A percentile compares a stretch with the other conserved stretches of the same genome.
phyloP scores from a whole-genome alignment of 495 filamentous ascomycete genomes.

The Bryoglossum gracile region DNA sequence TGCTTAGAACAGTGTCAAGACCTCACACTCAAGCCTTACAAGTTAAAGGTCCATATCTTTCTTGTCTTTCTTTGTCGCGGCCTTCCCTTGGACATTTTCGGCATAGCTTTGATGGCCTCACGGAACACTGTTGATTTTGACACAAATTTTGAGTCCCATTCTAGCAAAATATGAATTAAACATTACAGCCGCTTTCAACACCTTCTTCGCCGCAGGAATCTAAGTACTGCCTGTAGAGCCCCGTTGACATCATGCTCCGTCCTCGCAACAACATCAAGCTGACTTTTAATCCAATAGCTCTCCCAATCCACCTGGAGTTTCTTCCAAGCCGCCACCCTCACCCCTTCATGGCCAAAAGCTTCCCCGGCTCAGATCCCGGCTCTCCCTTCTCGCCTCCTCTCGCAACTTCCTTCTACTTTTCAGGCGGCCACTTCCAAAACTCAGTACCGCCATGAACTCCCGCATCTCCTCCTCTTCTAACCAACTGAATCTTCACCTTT shows the following conservation, averaged over 20 bases:
- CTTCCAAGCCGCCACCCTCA: slow-evolving; percentile 16
- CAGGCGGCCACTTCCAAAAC: slow-evolving; percentile 32
- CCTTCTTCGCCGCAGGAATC: slow-evolving; percentile 14
- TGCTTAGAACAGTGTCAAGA: too few species aligned
- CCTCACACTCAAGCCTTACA: too few species aligned
- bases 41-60: too few species aligned
- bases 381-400: neutral
- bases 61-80: too few species aligned
- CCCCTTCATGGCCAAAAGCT: slow-evolving; percentile 5
- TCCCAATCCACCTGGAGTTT: slow-evolving; percentile 14
- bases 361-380: neutral
- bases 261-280: slow-evolving; percentile 18
- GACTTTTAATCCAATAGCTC: slow-evolving; percentile 16
- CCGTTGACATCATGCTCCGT: slow-evolving; percentile 16
- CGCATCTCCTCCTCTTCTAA: slow-evolving; percentile 21
- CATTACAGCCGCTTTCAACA: too few species aligned
- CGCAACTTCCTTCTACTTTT: slow-evolving; percentile 6
- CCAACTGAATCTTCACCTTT: slow-evolving; percentile 23
- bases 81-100: too few species aligned
- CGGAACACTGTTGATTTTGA: too few species aligned
- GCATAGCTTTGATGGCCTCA: too few species aligned
- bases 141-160: too few species aligned
- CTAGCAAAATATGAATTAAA: too few species aligned
- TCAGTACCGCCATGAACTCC: slow-evolving; percentile 25
- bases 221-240: slow-evolving; percentile 15